phyloP scores from a whole-genome alignment of 352 stramenopile species.

The Pythium diclinum region DNA sequence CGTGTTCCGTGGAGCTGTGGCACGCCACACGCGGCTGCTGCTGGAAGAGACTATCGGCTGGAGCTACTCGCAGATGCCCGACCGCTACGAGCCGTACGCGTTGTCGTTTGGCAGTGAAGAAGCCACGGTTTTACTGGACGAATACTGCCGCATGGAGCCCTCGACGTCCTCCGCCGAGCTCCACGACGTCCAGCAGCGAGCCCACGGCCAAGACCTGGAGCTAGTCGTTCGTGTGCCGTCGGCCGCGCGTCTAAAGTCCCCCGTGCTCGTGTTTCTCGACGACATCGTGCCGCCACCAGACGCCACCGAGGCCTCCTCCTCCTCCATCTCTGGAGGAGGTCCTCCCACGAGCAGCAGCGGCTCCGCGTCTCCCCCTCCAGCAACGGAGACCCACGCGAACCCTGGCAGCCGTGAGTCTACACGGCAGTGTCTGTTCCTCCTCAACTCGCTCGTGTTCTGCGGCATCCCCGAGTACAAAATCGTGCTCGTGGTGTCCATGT shows the following conservation, averaged over 20 bases:
- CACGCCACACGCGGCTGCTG: slow-evolving; percentile 1
- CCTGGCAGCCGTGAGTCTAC: background rate
- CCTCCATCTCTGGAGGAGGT: background rate
- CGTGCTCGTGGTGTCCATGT: slow-evolving; percentile 1
- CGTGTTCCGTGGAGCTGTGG: background rate
- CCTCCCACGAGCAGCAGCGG: background rate
- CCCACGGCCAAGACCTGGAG: background rate
- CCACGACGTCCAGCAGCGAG: background rate
- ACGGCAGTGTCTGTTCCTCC: background rate
- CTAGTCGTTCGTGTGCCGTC: background rate
- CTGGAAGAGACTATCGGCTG: slow-evolving; percentile 8
- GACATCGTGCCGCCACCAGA: background rate
- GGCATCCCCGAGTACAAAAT: background rate
- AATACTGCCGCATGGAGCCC: slow-evolving; percentile 7
- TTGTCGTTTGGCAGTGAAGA: background rate
- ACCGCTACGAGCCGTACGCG: background rate
- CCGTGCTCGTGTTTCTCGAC: slow-evolving; percentile 6
- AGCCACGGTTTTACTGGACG: background rate
- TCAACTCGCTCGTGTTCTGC: background rate
- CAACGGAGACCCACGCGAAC: background rate
- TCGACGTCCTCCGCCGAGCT: background rate
- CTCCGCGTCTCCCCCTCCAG: too few relatives aligned
- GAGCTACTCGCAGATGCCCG: background rate
- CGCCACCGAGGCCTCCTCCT: background rate
- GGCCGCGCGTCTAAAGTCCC: background rate